Conservation (phyloP, 1,139 yeast species). For the Yamadazyma oceani region DNA sequence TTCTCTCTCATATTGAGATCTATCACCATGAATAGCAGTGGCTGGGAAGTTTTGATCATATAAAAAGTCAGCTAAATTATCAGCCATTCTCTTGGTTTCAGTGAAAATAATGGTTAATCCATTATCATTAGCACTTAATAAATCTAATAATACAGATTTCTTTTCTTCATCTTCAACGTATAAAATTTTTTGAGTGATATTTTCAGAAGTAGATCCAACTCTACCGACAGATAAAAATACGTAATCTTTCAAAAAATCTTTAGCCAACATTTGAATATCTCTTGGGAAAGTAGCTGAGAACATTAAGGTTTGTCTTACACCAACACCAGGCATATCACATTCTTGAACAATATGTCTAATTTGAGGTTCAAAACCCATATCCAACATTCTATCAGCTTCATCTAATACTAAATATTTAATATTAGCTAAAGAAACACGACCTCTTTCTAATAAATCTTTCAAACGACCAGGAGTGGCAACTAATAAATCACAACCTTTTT, state of each 20-base stretch:
- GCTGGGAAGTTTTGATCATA: slow-evolving; percentile 91
- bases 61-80: slow-evolving; percentile 87
- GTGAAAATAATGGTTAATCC: slow-evolving; percentile 93
- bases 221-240: slow-evolving; percentile 96
- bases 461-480: slow-evolving; percentile 99
- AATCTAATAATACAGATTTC: slow-evolving; percentile 87
- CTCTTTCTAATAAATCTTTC: slow-evolving; percentile 93
- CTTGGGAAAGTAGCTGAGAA: slow-evolving; percentile 99
- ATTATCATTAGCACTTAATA: slow-evolving; percentile 72
- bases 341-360: slow-evolving; percentile 97
- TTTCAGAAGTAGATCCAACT: slow-evolving; percentile 97
- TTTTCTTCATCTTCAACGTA: slow-evolving; percentile 96
- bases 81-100: slow-evolving; percentile 99
- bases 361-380: slow-evolving; percentile 99
- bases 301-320: slow-evolving; percentile 94
- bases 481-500: slow-evolving; percentile 90
- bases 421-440: slow-evolving; percentile 83
- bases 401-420: slow-evolving; percentile 93
- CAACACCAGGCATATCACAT: slow-evolving; percentile 93
- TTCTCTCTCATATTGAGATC: slow-evolving; percentile 97
- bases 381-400: slow-evolving; percentile 99
- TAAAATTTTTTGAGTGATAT: slow-evolving; percentile 89
- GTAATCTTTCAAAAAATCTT: slow-evolving; percentile 94
- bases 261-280: slow-evolving; percentile 94
- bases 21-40: slow-evolving; percentile 98